A percentile compares a stretch with the other conserved stretches of the same genome.
Conservation (phyloP, 352 stramenopile genomes). For the Globisporangium parvum region DNA sequence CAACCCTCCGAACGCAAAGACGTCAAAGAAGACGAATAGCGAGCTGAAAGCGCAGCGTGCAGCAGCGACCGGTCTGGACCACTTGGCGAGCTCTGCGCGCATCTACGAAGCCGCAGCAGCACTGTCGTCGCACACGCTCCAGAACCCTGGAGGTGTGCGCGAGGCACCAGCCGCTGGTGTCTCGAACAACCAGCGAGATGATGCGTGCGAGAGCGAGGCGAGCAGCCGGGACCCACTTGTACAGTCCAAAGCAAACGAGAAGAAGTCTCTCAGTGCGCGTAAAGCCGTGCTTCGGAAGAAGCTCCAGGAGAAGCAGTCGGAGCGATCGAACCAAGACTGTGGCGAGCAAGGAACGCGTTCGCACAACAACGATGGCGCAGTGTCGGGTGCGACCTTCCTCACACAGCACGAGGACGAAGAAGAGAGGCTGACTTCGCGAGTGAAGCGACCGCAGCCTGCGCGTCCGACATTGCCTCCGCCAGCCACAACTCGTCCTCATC, state of each 20-base stretch:
- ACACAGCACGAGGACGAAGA: slow-evolving; percentile 40
- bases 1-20: neutral
- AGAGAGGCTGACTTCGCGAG: slow-evolving; percentile 7
- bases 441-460: neutral
- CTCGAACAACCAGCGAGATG: slow-evolving; percentile 19
- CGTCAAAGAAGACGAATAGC: neutral
- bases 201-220: slow-evolving; percentile 4
- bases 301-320: slow-evolving; percentile 13
- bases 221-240: neutral
- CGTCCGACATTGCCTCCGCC: neutral
- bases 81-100: slow-evolving; percentile 9
- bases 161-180: neutral
- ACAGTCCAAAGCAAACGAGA: neutral
- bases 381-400: slow-evolving; percentile 23
- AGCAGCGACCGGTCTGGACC: slow-evolving; percentile 9
- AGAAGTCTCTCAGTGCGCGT: slow-evolving; percentile 18
- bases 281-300: slow-evolving; percentile 44
- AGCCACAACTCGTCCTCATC: neutral
- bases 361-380: neutral
- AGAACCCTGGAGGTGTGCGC: slow-evolving; percentile 1
- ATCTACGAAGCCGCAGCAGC: slow-evolving; percentile 14
- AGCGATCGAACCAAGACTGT: slow-evolving; percentile 2
- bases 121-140: neutral
- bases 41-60: neutral
- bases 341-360: neutral